These are phyloP conservation scores for Hymenoscyphus occultus DNA, from an alignment of 2,329 filamentous ascomycete genomes.

Conservation along the genomic window DNA sequence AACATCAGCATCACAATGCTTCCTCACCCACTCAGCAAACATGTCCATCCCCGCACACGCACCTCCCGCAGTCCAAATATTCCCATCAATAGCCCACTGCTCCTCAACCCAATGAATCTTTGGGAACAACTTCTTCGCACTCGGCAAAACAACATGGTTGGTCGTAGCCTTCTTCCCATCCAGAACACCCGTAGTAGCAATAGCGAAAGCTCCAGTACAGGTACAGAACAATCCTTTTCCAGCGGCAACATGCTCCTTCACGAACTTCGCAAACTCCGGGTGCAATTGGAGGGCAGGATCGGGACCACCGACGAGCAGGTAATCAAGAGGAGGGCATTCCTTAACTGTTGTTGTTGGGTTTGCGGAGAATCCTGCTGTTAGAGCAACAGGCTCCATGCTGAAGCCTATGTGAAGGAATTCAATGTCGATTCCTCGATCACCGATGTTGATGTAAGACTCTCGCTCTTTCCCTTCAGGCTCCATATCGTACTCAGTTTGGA, in stretches of 20 bases:
- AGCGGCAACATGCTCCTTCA: slow-evolving; percentile 37
- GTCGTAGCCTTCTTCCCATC: slow-evolving; percentile 44
- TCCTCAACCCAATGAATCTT: slow-evolving; percentile 45
- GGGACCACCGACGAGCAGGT: slow-evolving; percentile 39
- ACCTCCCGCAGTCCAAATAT: slow-evolving; percentile 47
- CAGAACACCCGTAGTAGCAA: slow-evolving; percentile 39
- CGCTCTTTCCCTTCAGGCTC: slow-evolving; percentile 8
- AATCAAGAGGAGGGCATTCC: slow-evolving; percentile 39
- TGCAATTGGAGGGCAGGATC: slow-evolving; percentile 30
- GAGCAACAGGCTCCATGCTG: slow-evolving; percentile 25
- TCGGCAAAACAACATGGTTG: slow-evolving; percentile 39
- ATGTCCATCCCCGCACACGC: slow-evolving; percentile 44
- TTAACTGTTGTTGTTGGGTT: slow-evolving; percentile 34
- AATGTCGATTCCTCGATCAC: slow-evolving; percentile 25
- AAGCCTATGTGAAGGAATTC: slow-evolving; percentile 29
- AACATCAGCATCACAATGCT: slow-evolving; percentile 28
- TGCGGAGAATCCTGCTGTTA: slow-evolving; percentile 18
- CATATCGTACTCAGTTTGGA: not conserved
- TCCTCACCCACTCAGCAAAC: slow-evolving; percentile 30
- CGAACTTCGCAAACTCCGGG: slow-evolving; percentile 35
- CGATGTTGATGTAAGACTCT: slow-evolving; percentile 4
- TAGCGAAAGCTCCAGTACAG: slow-evolving; percentile 39
- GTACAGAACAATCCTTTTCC: slow-evolving; percentile 40
- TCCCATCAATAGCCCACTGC: slow-evolving; percentile 40
- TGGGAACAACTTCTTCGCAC: slow-evolving; percentile 36